Evolutionary conservation across 2,329 filamentous ascomycete genomes (phyloP), one percentile per base, ranked within the genome.

Genomic region (Myrmaecium sp.): DNA sequence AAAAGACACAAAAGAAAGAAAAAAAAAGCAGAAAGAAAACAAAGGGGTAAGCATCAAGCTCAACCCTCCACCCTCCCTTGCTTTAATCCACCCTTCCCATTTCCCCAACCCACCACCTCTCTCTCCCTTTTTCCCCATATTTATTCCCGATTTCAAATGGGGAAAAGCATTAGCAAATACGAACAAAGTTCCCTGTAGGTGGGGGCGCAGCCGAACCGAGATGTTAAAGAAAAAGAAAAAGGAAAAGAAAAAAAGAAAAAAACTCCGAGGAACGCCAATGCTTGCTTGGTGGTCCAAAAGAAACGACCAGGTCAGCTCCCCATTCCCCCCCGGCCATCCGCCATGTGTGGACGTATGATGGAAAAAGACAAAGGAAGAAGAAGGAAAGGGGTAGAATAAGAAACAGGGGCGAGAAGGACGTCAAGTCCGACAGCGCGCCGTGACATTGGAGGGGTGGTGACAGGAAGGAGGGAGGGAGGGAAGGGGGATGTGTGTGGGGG

Each of bases 231-330:
- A 6, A 10, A 23, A 11, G 20, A 23, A 26, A 30, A 22, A 24
- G 21, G 21, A 29, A 30, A 23, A 12, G 29, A 25, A 23, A 10
- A 17, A 20, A 24, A 18, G 13, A 24, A 23, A 14, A 12, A 17
- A 23, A 30, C 29, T 24, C 29, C 29, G 19, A 27, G 23, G 17
- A 30, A 30, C 29, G 27, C 29, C 29, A 27, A 30, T 30, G 29
- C 29, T 30, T 26, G 29, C 21, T 23, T 21, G 25, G 20, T 20
- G 7, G 6, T 7, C 18, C n/a, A 21, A 20, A 30, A 27, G 25
- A 24, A 21, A 27, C 25, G 29, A 27, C 16, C 17, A n/a, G n/a
- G n/a, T n/a, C n/a, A n/a, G n/a, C n/a, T n/a, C n/a, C n/a, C n/a
- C n/a, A n/a, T n/a, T n/a, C n/a, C n/a, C n/a, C n/a, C n/a, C n/a